Base-by-base conservation (phyloP, 352 stramenopile genomes). In the Pythium utonaiense region DNA sequence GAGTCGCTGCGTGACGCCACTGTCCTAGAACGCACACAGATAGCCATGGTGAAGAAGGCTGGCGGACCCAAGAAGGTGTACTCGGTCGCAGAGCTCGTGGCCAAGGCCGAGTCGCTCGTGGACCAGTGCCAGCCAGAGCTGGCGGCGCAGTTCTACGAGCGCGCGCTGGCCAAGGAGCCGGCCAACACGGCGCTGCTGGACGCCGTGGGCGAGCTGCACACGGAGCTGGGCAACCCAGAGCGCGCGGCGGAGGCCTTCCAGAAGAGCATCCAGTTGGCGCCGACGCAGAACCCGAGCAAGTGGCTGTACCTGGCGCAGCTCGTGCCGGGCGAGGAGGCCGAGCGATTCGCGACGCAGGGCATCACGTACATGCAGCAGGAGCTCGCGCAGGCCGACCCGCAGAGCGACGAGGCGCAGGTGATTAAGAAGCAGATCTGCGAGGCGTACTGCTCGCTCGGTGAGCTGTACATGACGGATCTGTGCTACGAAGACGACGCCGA, bases 391-490 rank as follows among this genome's bases (percentile, higher is more conserved):
- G 42, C 66, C 14, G 72, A 78, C 38, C 56, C 67, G 3, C 62
- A 66, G 57, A 77, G 78, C 33, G 74, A 77, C 30, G 82, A 87
- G 21, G 80, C 81, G 25, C 49, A 75, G 17, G 70, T 78, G 14
- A 74, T 93, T 45, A 90, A 89, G 69, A 92, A 96, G 73, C 93
- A 98, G 74, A 86, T 98, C 24, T 96, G 89, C 50, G 86, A 95
- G 54, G 95, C 93, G 33, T 97, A 96, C 71, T 98, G 95, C 75
- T 91, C 87, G 8, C 78, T 99, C 14, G 93, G 89, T 12, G 97
- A 99, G 77, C 84, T 99, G 17, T 99, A 98, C 74, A 93, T 99
- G 82, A 99, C 96, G 25, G 96, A 99, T 70, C 77, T 99, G 40
- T 99, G 86, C 59, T 83, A 93, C 66, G 73, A 89, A 69, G 74